phyloP scores from a whole-genome alignment of 495 filamentous ascomycete genomes.

The Neurospora cerealis region DNA sequence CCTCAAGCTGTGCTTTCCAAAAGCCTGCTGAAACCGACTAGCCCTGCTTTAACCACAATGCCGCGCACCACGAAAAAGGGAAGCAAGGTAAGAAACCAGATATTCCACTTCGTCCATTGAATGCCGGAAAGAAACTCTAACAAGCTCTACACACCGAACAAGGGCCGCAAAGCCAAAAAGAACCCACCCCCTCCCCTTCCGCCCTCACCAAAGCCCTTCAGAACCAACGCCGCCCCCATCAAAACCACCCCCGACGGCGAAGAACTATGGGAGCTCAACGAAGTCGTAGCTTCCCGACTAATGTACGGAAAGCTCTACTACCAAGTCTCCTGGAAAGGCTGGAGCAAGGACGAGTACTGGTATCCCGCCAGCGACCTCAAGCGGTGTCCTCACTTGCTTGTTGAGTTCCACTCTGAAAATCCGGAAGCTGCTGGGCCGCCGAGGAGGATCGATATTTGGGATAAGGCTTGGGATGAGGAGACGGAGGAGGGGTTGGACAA shows the following conservation, averaged over 20 bases:
- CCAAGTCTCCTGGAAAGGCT: not conserved
- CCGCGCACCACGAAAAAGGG: too few relatives aligned
- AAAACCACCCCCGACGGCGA: not conserved
- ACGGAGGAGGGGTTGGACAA: not conserved
- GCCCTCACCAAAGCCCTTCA: not conserved
- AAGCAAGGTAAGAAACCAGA: not conserved
- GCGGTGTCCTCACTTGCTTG: not conserved
- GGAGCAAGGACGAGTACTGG: not conserved
- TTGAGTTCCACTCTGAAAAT: not conserved
- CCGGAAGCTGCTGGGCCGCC: not conserved
- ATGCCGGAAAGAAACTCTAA: too few relatives aligned
- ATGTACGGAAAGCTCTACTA: not conserved
- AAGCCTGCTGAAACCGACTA: too few relatives aligned
- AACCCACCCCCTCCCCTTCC: not conserved
- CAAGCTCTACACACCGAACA: not conserved
- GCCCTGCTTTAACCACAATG: too few relatives aligned
- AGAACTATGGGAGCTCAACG: not conserved
- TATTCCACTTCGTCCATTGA: too few relatives aligned
- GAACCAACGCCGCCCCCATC: not conserved
- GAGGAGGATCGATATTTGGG: not conserved
- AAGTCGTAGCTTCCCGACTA: not conserved
- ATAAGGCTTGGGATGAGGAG: not conserved
- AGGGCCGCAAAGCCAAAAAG: not conserved
- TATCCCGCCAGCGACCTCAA: not conserved
- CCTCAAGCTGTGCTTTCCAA: too few relatives aligned